These are phyloP conservation scores for Pterulicium gracile DNA, from an alignment of 1,284 basidiomycete species.

Conservation along the genomic window DNA sequence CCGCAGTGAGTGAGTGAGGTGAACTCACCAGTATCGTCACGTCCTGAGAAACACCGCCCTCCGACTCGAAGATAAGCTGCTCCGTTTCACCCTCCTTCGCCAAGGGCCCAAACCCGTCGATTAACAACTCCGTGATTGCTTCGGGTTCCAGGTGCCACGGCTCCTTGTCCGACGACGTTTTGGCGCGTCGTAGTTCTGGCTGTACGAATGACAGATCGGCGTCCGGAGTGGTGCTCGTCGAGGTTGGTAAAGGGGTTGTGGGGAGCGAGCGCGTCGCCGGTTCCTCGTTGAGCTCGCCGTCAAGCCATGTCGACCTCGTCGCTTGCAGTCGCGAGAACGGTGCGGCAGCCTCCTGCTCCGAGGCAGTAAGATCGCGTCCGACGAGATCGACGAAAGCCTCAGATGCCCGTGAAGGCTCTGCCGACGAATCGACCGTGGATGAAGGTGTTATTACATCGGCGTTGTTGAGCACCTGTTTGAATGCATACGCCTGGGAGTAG, in stretches of 20 bases:
- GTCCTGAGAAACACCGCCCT: conserved; percentile 38
- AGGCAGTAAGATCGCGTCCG: conserved; percentile 22
- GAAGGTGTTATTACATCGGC: background rate
- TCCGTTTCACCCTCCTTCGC: conserved; percentile 34
- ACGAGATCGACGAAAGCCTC: conserved; percentile 29
- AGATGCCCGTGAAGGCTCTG: conserved; percentile 10
- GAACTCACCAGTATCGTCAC: conserved; percentile 36
- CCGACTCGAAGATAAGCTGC: conserved; percentile 40
- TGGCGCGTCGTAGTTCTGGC: conserved; percentile 9
- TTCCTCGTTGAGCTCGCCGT: conserved; percentile 16
- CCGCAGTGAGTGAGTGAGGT: conserved; percentile 6
- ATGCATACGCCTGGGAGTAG: background rate
- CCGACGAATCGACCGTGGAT: background rate
- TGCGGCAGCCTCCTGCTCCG: conserved; percentile 22
- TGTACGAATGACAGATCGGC: background rate
- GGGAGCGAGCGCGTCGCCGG: conserved; percentile 2
- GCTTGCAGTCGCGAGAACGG: conserved; percentile 26
- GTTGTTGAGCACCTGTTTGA: background rate
- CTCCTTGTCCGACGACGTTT: conserved; percentile 14
- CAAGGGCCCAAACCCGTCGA: conserved; percentile 37
- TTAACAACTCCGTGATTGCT: conserved; percentile 28
- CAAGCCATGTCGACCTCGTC: conserved; percentile 20
- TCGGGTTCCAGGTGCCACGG: conserved; percentile 23
- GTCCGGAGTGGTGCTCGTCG: background rate
- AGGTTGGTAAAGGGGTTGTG: conserved; percentile 4